Evolutionary conservation across 805 yeast species (phyloP).

Genomic region (Starmera caribaea): DNA sequence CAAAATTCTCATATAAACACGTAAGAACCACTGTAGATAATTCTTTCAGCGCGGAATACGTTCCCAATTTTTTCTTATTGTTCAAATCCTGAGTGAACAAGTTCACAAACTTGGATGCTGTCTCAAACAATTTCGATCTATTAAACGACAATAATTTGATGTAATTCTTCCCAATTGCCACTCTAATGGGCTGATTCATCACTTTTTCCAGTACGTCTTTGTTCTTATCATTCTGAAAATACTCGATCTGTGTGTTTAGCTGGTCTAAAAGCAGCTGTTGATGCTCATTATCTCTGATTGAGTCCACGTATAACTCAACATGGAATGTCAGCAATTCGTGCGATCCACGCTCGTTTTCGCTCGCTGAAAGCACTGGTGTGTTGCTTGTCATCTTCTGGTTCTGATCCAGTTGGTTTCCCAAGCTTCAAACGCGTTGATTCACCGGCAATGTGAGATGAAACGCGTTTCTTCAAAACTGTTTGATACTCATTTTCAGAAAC

Average conservation of each 20-base stretch:
- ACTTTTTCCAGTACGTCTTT: conserved; percentile 3
- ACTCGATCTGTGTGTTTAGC: conserved; percentile 9
- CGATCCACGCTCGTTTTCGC: too few relatives aligned
- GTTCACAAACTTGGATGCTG: conserved; percentile 19
- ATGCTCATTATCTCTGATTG: too few relatives aligned
- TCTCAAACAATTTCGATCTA: conserved; percentile 17
- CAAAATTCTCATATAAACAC: conserved; percentile 23
- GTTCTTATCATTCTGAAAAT: conserved; percentile 14
- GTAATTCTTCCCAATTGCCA: conserved; percentile 15
- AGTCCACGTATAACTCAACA: too few relatives aligned
- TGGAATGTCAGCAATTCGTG: too few relatives aligned
- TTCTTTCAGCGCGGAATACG: conserved; percentile 18
- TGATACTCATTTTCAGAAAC: too few relatives aligned
- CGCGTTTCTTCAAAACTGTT: too few relatives aligned
- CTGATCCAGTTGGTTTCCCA: too few relatives aligned
- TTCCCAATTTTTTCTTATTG: conserved; percentile 17
- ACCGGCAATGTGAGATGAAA: too few relatives aligned
- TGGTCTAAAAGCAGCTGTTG: not conserved
- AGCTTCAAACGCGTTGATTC: too few relatives aligned
- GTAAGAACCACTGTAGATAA: conserved; percentile 19
- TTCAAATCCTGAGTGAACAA: conserved; percentile 15
- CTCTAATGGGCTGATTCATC: conserved; percentile 10
- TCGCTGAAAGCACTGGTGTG: too few relatives aligned
- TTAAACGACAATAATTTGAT: conserved; percentile 10
- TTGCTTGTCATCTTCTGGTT: too few relatives aligned